These are phyloP conservation scores for Terana coerulea DNA, from an alignment of 768 basidiomycete genomes.

Conservation along the genomic window DNA sequence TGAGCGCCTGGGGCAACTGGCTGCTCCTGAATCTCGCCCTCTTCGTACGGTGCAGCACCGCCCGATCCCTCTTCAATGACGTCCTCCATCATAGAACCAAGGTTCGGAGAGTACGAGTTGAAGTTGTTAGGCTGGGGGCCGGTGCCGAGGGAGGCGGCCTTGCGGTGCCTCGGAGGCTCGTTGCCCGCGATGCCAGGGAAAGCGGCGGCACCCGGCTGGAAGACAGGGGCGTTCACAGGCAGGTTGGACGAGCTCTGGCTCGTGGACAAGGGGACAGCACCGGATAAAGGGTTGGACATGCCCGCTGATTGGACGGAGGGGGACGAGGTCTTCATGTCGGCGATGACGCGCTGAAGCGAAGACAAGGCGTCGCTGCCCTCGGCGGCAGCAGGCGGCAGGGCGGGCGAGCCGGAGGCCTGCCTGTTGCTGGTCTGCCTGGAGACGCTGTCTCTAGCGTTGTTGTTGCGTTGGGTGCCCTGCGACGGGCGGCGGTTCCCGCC, in stretches of 20 bases:
- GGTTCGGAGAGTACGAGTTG: constrained; percentile 72
- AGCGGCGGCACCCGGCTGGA: constrained; percentile 63
- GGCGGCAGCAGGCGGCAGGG: constrained; percentile 45
- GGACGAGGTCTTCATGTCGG: constrained; percentile 85
- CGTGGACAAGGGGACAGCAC: constrained; percentile 40
- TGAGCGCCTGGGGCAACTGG: constrained; percentile 50
- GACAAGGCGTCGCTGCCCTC: constrained; percentile 78
- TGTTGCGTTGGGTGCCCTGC: constrained; percentile 45
- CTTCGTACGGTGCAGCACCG: constrained; percentile 49
- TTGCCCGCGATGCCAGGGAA: constrained; percentile 44
- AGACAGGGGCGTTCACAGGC: constrained; percentile 65
- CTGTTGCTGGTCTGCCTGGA: constrained; percentile 35
- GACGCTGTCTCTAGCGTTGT: constrained; percentile 36
- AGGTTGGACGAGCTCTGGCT: constrained; percentile 50
- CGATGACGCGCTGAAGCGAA: constrained; percentile 90
- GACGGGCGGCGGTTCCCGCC: constrained; percentile 55
- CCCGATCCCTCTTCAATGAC: constrained; percentile 54
- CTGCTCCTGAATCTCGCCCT: constrained; percentile 72
- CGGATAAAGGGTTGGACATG: constrained; percentile 34
- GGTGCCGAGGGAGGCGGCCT: constrained; percentile 71
- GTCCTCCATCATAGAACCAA: constrained; percentile 83
- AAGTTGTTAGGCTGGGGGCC: constrained; percentile 55
- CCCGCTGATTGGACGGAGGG: constrained; percentile 47
- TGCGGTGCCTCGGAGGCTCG: constrained; percentile 65
- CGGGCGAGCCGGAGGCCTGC: constrained; percentile 42